Conservation (phyloP, 2,329 filamentous ascomycete species). For the Drechslerella coelobrocha region DNA sequence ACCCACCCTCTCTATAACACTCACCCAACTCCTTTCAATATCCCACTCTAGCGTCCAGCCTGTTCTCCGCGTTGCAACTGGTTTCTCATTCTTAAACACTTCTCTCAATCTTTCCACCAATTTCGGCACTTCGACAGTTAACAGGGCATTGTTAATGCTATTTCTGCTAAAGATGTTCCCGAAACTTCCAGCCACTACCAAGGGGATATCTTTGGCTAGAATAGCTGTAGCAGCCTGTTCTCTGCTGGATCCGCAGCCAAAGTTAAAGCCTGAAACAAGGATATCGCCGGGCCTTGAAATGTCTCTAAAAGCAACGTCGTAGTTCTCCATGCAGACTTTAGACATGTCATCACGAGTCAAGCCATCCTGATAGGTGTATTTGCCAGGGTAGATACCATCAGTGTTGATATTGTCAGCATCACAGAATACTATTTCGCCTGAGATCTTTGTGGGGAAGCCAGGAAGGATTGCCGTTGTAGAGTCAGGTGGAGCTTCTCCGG, state of each 20-base stretch:
- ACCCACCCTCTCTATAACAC: conserved; percentile 69
- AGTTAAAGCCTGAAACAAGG: conserved; percentile 85
- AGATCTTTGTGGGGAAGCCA: conserved; percentile 82
- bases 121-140: conserved; percentile 73
- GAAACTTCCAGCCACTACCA: conserved; percentile 81
- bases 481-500: conserved; percentile 56
- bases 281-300: conserved; percentile 76
- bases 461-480: conserved; percentile 74
- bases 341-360: conserved; percentile 81
- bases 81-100: conserved; percentile 65
- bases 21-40: conserved; percentile 72
- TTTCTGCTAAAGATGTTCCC: conserved; percentile 83
- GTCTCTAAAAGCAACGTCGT: conserved; percentile 73
- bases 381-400: conserved; percentile 88
- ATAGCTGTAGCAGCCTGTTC: conserved; percentile 91
- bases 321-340: conserved; percentile 91
- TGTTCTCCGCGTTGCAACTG: conserved; percentile 72
- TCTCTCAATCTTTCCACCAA: conserved; percentile 72
- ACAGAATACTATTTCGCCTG: conserved; percentile 86
- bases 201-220: conserved; percentile 77
- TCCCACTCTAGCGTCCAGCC: conserved; percentile 88
- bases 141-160: conserved; percentile 78
- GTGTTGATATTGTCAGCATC: conserved; percentile 89
- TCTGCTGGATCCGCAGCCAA: conserved; percentile 79
- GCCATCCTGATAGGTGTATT: conserved; percentile 90